Evolutionary conservation across 2,329 filamentous ascomycete genomes (phyloP).

Genomic region (Cladosporium sp.): DNA sequence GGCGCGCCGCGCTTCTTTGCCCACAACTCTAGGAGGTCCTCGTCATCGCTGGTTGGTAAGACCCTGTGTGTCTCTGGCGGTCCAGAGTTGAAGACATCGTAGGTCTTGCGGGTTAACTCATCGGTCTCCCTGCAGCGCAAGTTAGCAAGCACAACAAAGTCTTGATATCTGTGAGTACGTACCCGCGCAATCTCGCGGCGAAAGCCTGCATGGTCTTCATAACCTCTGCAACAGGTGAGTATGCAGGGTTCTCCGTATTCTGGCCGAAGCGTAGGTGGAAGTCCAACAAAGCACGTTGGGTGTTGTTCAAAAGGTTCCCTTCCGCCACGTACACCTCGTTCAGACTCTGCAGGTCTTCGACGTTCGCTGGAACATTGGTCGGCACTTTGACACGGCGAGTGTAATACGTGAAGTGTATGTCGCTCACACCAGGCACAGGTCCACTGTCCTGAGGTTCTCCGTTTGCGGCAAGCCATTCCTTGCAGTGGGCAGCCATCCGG

Average conservation of each 20-base stretch:
- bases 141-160: not conserved
- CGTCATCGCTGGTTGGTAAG: slow-evolving; percentile 1
- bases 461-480: not conserved
- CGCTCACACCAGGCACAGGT: not conserved
- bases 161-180: not conserved
- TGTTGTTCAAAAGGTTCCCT: not conserved
- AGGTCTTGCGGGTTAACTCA: not conserved
- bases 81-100: not conserved
- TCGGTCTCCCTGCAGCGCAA: not conserved
- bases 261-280: not conserved
- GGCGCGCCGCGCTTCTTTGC: slow-evolving; percentile 19
- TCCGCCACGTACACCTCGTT: not conserved
- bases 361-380: not conserved
- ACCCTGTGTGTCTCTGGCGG: slow-evolving; percentile 3
- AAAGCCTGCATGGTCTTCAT: not conserved
- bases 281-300: not conserved
- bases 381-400: not conserved
- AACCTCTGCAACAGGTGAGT: not conserved
- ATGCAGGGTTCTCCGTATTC: not conserved
- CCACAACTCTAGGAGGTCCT: slow-evolving; percentile 22
- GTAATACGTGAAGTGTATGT: not conserved
- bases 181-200: not conserved
- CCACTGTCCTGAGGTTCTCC: not conserved
- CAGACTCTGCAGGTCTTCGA: not conserved
- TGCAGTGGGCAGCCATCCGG: not conserved